Conservation (phyloP, 352 stramenopile species). For the Globisporangium okanoganense region DNA sequence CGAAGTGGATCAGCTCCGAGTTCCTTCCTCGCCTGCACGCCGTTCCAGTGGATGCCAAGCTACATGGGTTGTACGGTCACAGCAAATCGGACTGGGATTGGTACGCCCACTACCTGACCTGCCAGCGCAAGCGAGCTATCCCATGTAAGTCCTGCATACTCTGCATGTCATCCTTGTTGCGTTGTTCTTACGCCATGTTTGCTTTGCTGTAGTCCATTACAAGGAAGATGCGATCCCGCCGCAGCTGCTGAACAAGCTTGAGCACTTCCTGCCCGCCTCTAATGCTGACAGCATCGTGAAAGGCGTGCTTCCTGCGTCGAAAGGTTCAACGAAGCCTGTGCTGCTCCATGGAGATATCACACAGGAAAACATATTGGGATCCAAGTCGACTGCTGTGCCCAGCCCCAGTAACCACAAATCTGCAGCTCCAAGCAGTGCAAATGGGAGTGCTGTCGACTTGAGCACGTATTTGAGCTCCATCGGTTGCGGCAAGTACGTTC, state of each 20-base stretch:
- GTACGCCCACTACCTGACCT: conserved; percentile 79
- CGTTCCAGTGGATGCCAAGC: conserved; percentile 37
- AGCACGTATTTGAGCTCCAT: conserved; percentile 33
- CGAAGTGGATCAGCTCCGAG: conserved; percentile 53
- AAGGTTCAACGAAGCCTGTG: conserved; percentile 30
- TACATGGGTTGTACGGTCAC: conserved; percentile 58
- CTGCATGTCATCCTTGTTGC: background rate
- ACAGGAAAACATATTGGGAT: conserved; percentile 81
- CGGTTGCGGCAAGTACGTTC: conserved; percentile 51
- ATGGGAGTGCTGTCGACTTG: conserved; percentile 11
- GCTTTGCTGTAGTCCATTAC: conserved; percentile 44
- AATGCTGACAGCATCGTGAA: conserved; percentile 24
- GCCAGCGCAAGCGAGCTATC: conserved; percentile 53
- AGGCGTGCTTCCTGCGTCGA: conserved; percentile 36
- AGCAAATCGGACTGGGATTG: conserved; percentile 67
- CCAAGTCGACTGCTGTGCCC: conserved; percentile 6
- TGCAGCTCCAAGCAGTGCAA: background rate
- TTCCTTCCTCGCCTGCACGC: conserved; percentile 64
- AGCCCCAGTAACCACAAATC: background rate
- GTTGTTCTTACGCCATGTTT: background rate
- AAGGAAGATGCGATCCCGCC: conserved; percentile 48
- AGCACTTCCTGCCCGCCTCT: conserved; percentile 46
- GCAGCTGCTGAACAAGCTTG: conserved; percentile 58
- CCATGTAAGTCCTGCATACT: conserved; percentile 45
- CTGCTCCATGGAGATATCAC: conserved; percentile 82